Evolutionary conservation across 2,329 filamentous ascomycete species (phyloP).

Genomic region (Venturia aucupariae): DNA sequence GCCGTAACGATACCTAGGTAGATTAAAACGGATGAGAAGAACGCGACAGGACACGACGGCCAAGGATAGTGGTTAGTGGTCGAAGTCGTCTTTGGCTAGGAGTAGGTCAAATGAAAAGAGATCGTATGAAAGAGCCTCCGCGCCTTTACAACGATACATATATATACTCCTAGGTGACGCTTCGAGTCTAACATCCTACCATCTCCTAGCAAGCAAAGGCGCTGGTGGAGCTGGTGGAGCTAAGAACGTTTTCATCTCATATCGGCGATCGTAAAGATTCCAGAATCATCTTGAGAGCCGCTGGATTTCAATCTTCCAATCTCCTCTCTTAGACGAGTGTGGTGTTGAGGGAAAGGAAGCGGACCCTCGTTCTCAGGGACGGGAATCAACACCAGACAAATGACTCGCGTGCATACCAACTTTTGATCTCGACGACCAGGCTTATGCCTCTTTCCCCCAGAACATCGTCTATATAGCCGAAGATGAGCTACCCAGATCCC

Average conservation of each 20-base stretch:
- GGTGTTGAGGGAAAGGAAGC: not conserved
- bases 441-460: not conserved
- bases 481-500: conserved; percentile 16
- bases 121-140: too few relatives aligned
- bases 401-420: not conserved
- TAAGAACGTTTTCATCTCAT: not conserved
- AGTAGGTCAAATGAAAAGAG: too few relatives aligned
- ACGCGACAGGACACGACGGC: too few relatives aligned
- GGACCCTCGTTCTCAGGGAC: not conserved
- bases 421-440: not conserved
- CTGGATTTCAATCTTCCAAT: not conserved
- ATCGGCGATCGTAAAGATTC: not conserved
- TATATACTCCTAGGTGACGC: too few relatives aligned
- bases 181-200: too few relatives aligned
- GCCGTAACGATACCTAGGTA: too few relatives aligned
- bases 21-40: too few relatives aligned
- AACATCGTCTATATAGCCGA: not conserved
- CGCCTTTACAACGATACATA: not conserved
- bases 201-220: too few relatives aligned
- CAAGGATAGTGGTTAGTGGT: too few relatives aligned
- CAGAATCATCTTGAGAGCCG: not conserved
- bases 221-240: not conserved
- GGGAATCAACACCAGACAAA: not conserved
- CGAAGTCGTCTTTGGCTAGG: too few relatives aligned
- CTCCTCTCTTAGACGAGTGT: not conserved